Percentiles rank a stretch among this genome's conserved stretches.
Conservation (phyloP, 306 rosid species). For the Argentina anserina region DNA sequence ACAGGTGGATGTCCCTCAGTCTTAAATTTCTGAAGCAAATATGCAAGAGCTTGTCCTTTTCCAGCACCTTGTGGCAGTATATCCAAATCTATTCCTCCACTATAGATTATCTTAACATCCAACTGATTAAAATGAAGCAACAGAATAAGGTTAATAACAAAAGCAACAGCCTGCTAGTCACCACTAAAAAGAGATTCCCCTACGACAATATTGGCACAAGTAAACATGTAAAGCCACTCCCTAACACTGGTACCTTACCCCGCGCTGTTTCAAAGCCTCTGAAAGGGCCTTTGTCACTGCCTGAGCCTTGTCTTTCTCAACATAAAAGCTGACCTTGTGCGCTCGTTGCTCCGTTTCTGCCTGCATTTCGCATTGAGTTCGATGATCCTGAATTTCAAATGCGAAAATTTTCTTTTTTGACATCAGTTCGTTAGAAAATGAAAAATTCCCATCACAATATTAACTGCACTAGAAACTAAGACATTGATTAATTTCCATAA, state of each 20-base stretch:
- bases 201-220: neutral
- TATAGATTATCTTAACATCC: constrained; percentile 92
- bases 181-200: neutral
- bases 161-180: constrained; percentile 1
- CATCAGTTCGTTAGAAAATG: neutral
- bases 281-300: constrained; percentile 64
- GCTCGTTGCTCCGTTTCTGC: constrained; percentile 82
- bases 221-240: constrained; percentile 10
- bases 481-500: constrained; percentile 10
- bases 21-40: constrained; percentile 74
- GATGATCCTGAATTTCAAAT: constrained; percentile 14
- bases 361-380: constrained; percentile 43
- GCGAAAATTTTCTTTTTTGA: constrained; percentile 6
- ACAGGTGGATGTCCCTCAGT: constrained; percentile 58
- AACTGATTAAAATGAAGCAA: constrained; percentile 49
- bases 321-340: constrained; percentile 90
- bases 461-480: constrained; percentile 13
- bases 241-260: constrained; percentile 50
- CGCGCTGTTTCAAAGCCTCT: constrained; percentile 49
- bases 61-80: constrained; percentile 93
- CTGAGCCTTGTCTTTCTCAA: constrained; percentile 71
- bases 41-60: constrained; percentile 99
- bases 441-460: neutral
- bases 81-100: constrained; percentile 96
- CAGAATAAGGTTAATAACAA: constrained; percentile 15